Percentiles rank a stretch among this genome's conserved stretches.
Conservation (phyloP, 352 stramenopile species). For the Thalassiosira gravida region DNA sequence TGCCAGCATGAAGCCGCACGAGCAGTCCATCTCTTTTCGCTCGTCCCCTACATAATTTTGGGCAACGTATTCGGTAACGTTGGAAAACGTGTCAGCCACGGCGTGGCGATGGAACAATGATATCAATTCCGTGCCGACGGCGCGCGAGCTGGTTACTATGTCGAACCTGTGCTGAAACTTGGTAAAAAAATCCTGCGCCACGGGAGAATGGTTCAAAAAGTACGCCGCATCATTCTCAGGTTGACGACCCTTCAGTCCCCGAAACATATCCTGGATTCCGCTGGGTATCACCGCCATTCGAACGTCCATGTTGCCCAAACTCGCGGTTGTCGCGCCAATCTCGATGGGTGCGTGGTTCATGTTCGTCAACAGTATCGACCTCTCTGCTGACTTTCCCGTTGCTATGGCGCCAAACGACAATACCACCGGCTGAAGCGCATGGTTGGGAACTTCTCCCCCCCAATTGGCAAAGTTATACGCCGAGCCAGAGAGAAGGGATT, state of each 20-base stretch:
- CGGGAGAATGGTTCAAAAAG: constrained; percentile 42
- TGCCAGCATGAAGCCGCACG: constrained; percentile 46
- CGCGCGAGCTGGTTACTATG: constrained; percentile 41
- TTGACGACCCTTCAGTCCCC: constrained; percentile 12
- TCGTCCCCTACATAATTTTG: constrained; percentile 23
- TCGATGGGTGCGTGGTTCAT: constrained; percentile 57
- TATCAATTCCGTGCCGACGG: constrained; percentile 31
- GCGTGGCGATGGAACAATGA: constrained; percentile 36
- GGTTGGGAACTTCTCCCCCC: background rate
- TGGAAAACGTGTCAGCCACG: constrained; percentile 37
- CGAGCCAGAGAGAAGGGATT: constrained; percentile 14
- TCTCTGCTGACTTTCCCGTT: constrained; percentile 24
- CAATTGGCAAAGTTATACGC: too few relatives aligned
- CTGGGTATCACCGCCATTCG: constrained; percentile 32
- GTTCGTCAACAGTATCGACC: constrained; percentile 57
- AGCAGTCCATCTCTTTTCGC: constrained; percentile 35
- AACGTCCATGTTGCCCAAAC: constrained; percentile 48
- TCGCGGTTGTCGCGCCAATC: constrained; percentile 30
- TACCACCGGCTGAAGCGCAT: constrained; percentile 44
- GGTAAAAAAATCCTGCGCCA: constrained; percentile 33
- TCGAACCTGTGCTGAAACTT: constrained; percentile 52
- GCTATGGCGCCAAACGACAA: constrained; percentile 45
- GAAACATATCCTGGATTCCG: constrained; percentile 12
- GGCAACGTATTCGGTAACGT: constrained; percentile 32
- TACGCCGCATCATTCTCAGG: background rate